Conservation (phyloP, 83 land plant genomes). For the Thuja plicata region DNA sequence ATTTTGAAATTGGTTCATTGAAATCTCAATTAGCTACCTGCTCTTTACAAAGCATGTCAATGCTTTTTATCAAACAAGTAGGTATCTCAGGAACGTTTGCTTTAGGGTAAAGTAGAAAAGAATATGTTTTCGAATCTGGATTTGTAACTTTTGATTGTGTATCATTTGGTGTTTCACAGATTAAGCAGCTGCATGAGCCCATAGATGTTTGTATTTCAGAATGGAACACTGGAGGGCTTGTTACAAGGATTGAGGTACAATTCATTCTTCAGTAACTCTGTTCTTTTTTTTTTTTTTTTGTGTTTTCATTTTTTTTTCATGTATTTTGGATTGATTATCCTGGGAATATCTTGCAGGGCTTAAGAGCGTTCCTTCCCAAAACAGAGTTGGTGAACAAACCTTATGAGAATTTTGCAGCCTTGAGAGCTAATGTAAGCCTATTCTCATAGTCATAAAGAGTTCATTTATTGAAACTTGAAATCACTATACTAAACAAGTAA, state of each 20-base stretch:
- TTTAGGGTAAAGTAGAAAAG: not conserved
- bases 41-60: not conserved
- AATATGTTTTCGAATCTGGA: not conserved
- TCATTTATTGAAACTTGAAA: not conserved
- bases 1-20: not conserved
- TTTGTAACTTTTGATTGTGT: not conserved
- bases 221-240: slow-evolving; percentile 80
- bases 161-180: slow-evolving; percentile 32
- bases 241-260: slow-evolving; percentile 68
- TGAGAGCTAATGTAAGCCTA: slow-evolving; percentile 55
- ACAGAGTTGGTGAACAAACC: slow-evolving; percentile 56
- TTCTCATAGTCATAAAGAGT: not conserved
- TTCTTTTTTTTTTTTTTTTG: slow-evolving; percentile 4
- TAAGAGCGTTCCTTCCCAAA: slow-evolving; percentile 77
- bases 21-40: not conserved
- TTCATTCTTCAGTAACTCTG: not conserved
- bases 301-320: not conserved
- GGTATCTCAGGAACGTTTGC: not conserved
- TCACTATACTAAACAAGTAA: not conserved
- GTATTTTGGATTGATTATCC: not conserved
- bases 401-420: slow-evolving; percentile 33
- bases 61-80: not conserved
- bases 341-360: slow-evolving; percentile 48
- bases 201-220: slow-evolving; percentile 54
- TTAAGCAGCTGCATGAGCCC: slow-evolving; percentile 61